These are phyloP conservation scores for Serpula lacrymans DNA, from an alignment of 768 basidiomycete species.

Conservation along the genomic window DNA sequence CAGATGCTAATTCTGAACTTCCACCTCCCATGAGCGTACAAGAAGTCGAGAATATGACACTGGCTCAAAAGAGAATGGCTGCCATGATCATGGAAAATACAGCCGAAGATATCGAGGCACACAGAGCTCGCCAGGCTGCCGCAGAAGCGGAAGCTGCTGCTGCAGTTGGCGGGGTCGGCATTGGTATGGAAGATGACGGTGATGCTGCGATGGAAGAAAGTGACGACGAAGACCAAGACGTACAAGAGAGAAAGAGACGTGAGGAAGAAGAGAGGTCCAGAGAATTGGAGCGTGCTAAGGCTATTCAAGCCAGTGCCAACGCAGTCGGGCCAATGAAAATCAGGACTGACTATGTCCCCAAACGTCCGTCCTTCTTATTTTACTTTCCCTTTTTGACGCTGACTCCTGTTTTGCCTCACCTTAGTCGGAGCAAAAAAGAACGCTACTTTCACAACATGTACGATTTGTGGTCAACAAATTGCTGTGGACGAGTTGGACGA, in stretches of 20 bases:
- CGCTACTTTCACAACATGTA: conserved; percentile 78
- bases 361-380: conserved; percentile 51
- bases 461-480: conserved; percentile 94
- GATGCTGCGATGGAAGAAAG: conserved; percentile 77
- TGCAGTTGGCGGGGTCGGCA: conserved; percentile 65
- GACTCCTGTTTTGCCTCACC: conserved; percentile 9
- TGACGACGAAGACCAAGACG: conserved; percentile 77
- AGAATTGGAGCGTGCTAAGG: conserved; percentile 74
- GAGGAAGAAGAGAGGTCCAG: conserved; percentile 67
- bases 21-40: conserved; percentile 96
- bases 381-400: conserved; percentile 1
- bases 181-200: conserved; percentile 43
- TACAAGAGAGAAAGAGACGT: conserved; percentile 53
- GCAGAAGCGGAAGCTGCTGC: conserved; percentile 83
- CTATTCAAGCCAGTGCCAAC: conserved; percentile 76
- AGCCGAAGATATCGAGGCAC: conserved; percentile 80
- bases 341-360: conserved; percentile 93
- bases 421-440: conserved; percentile 63
- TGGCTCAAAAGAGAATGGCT: conserved; percentile 97
- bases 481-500: conserved; percentile 94
- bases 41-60: conserved; percentile 93
- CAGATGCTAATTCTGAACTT: conserved; percentile 86
- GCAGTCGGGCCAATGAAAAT: conserved; percentile 87
- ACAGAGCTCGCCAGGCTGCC: conserved; percentile 76
- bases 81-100: conserved; percentile 98